phyloP scores from a whole-genome alignment of 2,329 filamentous ascomycete species.

The Aureobasidium sp. region DNA sequence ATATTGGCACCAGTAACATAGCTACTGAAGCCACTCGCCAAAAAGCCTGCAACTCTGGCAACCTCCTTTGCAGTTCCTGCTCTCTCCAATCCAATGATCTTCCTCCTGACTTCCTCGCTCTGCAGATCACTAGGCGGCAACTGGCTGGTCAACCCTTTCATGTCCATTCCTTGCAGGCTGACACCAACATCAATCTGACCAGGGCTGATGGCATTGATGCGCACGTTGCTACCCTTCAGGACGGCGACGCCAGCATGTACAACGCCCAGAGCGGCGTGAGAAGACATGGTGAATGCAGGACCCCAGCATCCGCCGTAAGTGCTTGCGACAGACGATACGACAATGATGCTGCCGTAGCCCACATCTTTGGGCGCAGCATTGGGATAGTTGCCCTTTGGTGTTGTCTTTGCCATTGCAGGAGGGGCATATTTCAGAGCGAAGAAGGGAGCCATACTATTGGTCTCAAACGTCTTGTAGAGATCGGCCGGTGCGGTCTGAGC shows the following conservation, averaged over 20 bases:
- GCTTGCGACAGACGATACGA: slow-evolving; percentile 53
- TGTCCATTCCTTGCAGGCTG: slow-evolving; percentile 44
- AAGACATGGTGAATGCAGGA: slow-evolving; percentile 54
- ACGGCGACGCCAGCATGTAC: slow-evolving; percentile 52
- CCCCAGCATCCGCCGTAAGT: slow-evolving; percentile 55
- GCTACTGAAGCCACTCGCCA: slow-evolving; percentile 56
- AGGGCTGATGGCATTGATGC: slow-evolving; percentile 50
- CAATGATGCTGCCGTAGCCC: slow-evolving; percentile 56
- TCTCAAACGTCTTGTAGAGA: slow-evolving; percentile 52
- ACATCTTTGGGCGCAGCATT: slow-evolving; percentile 56
- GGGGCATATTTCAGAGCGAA: slow-evolving; percentile 59
- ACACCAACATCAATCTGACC: slow-evolving; percentile 43
- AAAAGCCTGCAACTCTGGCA: slow-evolving; percentile 53
- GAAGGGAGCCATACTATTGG: slow-evolving; percentile 56
- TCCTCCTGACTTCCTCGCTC: slow-evolving; percentile 43
- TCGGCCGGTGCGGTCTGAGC: slow-evolving; percentile 50
- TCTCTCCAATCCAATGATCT: slow-evolving; percentile 52
- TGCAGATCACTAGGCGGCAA: slow-evolving; percentile 51
- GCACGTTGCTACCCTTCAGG: slow-evolving; percentile 51
- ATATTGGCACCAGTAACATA: slow-evolving; percentile 58
- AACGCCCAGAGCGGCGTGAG: slow-evolving; percentile 55
- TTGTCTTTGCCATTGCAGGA: slow-evolving; percentile 56
- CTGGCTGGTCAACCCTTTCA: slow-evolving; percentile 45
- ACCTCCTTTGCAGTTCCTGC: slow-evolving; percentile 53
- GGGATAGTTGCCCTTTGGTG: slow-evolving; percentile 48